Evolutionary conservation across 2,329 filamentous ascomycete species (phyloP).

Genomic region (Sclerotinia subarctica): DNA sequence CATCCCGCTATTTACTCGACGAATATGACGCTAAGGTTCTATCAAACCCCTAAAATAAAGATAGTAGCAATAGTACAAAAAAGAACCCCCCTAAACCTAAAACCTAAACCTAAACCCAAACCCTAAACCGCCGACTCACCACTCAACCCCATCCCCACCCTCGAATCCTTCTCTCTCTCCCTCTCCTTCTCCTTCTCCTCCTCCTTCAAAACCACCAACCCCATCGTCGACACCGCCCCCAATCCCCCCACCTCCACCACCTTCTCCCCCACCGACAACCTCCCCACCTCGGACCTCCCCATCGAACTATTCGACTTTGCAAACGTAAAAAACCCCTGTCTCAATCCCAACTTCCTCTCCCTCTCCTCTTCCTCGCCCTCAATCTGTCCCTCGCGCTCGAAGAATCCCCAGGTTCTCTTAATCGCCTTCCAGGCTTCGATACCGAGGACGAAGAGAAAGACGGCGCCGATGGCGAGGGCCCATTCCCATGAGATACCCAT

Average conservation of each 20-base stretch:
- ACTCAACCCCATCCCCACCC: not conserved
- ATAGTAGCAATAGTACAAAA: too few relatives aligned
- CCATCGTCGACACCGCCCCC: not conserved
- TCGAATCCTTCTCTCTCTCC: not conserved
- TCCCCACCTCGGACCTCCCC: not conserved
- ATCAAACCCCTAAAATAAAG: too few relatives aligned
- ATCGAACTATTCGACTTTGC: not conserved
- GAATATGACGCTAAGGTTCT: too few relatives aligned
- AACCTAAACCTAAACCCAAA: too few relatives aligned
- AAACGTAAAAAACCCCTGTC: slow-evolving; percentile 14
- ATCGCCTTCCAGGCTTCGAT: slow-evolving; percentile 65
- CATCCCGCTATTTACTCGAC: too few relatives aligned
- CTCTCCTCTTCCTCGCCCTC: too few relatives aligned
- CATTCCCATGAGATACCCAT: slow-evolving; percentile 66
- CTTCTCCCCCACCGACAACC: slow-evolving; percentile 21
- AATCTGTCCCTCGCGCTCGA: not conserved
- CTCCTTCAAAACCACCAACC: not conserved
- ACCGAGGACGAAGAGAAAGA: slow-evolving; percentile 59
- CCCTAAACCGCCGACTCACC: not conserved
- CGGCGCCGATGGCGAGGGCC: slow-evolving; percentile 61
- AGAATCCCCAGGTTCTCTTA: slow-evolving; percentile 48
- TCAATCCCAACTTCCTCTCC: not conserved
- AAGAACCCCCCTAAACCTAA: too few relatives aligned
- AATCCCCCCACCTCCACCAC: slow-evolving; percentile 19
- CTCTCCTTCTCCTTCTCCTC: too few relatives aligned